Evolutionary conservation across 2,329 filamentous ascomycete genomes (phyloP).

Genomic region (Lomentospora prolificans): DNA sequence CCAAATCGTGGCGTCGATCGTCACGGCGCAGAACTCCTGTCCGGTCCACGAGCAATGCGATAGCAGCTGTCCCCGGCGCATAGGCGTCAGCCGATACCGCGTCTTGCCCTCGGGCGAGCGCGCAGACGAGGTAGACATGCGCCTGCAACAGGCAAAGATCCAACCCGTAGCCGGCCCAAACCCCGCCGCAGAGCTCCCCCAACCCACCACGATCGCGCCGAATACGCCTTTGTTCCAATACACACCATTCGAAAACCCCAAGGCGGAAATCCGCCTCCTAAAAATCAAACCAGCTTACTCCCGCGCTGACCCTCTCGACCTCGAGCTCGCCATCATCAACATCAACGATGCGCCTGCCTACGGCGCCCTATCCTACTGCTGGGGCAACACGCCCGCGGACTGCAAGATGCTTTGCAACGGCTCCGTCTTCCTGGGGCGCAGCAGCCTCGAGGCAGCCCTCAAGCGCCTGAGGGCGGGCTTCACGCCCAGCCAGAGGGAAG

Average conservation of each 20-base stretch:
- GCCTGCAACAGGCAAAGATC: not conserved
- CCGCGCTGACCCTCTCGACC: not conserved
- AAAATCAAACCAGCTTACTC: not conserved
- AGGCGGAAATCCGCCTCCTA: not conserved
- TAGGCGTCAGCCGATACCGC: not conserved
- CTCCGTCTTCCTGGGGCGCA: not conserved
- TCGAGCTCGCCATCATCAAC: not conserved
- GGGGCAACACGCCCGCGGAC: not conserved
- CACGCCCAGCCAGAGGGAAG: slow-evolving; percentile 12
- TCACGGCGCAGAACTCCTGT: slow-evolving; percentile 2
- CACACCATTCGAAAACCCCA: not conserved
- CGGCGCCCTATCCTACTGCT: slow-evolving; percentile 7
- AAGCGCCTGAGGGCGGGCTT: slow-evolving; percentile 4
- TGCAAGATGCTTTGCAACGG: slow-evolving; percentile 2
- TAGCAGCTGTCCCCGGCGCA: not conserved
- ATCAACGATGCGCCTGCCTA: slow-evolving; percentile 2
- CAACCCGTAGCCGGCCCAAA: too few relatives aligned
- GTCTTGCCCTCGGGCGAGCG: not conserved
- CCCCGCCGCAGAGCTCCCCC: not conserved
- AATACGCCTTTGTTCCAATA: not conserved
- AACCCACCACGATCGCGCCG: not conserved
- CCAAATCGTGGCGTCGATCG: not conserved
- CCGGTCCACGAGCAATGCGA: slow-evolving; percentile 4
- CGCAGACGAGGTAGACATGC: not conserved
- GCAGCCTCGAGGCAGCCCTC: not conserved